A percentile compares a stretch with the other conserved stretches of the same genome.
Conservation (phyloP, 495 filamentous ascomycete species). For the Tuber brumale region DNA sequence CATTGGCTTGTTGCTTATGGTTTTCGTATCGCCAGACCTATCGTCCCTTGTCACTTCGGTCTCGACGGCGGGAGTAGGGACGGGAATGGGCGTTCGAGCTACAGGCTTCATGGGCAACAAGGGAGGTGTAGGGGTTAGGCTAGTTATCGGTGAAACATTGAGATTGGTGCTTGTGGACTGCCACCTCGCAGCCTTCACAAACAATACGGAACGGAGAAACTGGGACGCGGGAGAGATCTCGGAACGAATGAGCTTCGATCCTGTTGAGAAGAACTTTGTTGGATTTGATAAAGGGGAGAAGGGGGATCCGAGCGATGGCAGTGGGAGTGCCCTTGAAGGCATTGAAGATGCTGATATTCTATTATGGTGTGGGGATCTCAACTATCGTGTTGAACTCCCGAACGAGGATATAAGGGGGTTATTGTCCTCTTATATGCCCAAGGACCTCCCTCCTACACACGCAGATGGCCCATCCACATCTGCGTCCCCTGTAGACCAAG, state of each 20-base stretch:
- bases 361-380: conserved; percentile 96
- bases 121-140: conserved; percentile 71
- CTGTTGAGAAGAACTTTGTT: conserved; percentile 56
- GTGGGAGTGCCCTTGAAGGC: conserved; percentile 46
- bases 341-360: conserved; percentile 87
- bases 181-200: conserved; percentile 80
- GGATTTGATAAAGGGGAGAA: conserved; percentile 47
- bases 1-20: conserved; percentile 73
- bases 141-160: conserved; percentile 86
- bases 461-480: conserved; percentile 20
- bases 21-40: conserved; percentile 74
- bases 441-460: conserved; percentile 36
- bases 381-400: conserved; percentile 86
- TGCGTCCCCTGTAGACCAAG: conserved; percentile 19
- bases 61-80: conserved; percentile 71
- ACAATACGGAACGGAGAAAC: conserved; percentile 73
- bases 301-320: conserved; percentile 15
- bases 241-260: conserved; percentile 64
- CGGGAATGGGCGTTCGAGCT: conserved; percentile 52
- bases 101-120: conserved; percentile 96
- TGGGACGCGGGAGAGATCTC: conserved; percentile 82
- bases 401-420: conserved; percentile 84
- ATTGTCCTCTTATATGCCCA: conserved; percentile 46
- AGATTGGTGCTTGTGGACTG: conserved; percentile 81
- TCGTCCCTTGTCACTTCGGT: conserved; percentile 65